Conservation (phyloP, 495 filamentous ascomycete genomes). For the Penicillium bovifimosum region DNA sequence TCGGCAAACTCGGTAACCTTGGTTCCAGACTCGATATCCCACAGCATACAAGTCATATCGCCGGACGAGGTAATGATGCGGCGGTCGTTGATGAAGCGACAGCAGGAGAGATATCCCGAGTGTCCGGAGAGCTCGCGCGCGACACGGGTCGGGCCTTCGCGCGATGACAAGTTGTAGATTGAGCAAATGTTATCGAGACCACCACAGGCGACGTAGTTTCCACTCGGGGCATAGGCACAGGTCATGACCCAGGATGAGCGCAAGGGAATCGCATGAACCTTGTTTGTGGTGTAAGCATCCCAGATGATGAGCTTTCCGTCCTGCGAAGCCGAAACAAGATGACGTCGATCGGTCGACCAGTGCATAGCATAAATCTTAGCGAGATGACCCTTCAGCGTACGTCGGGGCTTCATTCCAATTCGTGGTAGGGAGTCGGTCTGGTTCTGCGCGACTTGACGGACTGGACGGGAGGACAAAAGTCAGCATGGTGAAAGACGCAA, state of each 20-base stretch:
- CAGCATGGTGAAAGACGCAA: background rate
- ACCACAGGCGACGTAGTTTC: constrained; percentile 97
- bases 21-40: constrained; percentile 96
- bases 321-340: constrained; percentile 96
- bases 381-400: constrained; percentile 92
- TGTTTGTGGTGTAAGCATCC: constrained; percentile 99
- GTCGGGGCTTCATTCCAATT: constrained; percentile 93
- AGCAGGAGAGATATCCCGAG: constrained; percentile 96
- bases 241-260: constrained; percentile 99
- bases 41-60: constrained; percentile 99
- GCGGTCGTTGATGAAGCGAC: constrained; percentile 97
- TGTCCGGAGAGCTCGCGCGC: constrained; percentile 95
- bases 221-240: constrained; percentile 96
- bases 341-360: constrained; percentile 97
- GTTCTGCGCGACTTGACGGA: constrained; percentile 83
- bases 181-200: constrained; percentile 99
- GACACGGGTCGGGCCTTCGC: constrained; percentile 93
- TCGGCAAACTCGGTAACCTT: constrained; percentile 99
- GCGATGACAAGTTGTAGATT: constrained; percentile 95
- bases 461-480: constrained; percentile 42
- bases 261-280: constrained; percentile 97
- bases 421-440: constrained; percentile 84
- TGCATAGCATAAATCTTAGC: constrained; percentile 99
- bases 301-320: constrained; percentile 99
- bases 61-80: constrained; percentile 96